Conservation (phyloP, 345 rosid species). For the thale cress (Arabidopsis thaliana) region DNA sequence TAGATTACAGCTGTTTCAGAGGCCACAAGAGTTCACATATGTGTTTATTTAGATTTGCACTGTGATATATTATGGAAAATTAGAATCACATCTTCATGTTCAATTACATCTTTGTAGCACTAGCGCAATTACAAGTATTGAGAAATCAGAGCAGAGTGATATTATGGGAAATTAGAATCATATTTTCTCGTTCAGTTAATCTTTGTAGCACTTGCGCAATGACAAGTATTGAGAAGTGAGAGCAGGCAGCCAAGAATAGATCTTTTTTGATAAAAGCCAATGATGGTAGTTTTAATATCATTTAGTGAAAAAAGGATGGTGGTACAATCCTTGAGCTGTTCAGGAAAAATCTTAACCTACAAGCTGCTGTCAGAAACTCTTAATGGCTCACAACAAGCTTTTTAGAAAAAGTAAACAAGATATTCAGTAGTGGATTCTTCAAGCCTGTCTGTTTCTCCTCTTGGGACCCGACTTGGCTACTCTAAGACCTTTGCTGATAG, state of each 20-base stretch:
- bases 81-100: background rate
- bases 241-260: too few species aligned
- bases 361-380: conserved; percentile 25
- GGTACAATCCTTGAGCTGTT: conserved; percentile 27
- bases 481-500: conserved; percentile 63
- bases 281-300: background rate
- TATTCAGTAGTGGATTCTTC: background rate
- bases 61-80: background rate
- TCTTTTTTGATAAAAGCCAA: too few species aligned
- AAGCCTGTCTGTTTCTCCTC: conserved; percentile 68
- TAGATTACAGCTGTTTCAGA: conserved; percentile 44
- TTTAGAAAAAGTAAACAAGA: conserved; percentile 1
- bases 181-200: background rate
- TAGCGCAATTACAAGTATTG: too few species aligned
- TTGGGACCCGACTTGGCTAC: conserved; percentile 73
- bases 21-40: conserved; percentile 40
- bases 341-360: conserved; percentile 37
- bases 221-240: too few species aligned
- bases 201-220: too few species aligned
- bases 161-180: background rate
- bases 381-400: conserved; percentile 18
- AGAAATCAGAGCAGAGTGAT: background rate
- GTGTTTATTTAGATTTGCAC: background rate
- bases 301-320: background rate
- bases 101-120: background rate